Evolutionary conservation across 2,329 filamentous ascomycete genomes (phyloP), one percentile per base, ranked within the genome.

Genomic region (Ilyonectria robusta): DNA sequence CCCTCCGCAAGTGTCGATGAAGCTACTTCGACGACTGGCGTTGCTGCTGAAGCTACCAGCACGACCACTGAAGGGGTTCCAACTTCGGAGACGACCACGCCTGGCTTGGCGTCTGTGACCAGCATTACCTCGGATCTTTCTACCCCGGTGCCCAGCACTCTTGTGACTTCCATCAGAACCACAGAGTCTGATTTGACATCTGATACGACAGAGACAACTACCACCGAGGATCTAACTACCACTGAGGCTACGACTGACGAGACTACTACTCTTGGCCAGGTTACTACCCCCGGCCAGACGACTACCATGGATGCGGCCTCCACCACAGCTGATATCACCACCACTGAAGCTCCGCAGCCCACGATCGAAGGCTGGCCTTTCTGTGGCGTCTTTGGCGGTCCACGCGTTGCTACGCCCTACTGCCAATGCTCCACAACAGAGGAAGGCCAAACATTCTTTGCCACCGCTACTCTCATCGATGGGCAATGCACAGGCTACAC

Each of bases 381-480:
- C n/a, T 70, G 67, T 17, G 59, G 62, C 29, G 66, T 66, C 53
- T 48, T 56, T 7, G 69, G 69, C 0, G 69, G 69, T 7, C 69
- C 69, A n/a, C 35, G 53, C 2, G 65, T 71, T 1, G 54, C 65
- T 0, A 66, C 69, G 1, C 62, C 65, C 10, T 67, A 71, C 50
- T 71, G 67, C 19, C 42, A 66, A 8, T 71, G 68, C 21, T 65
- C 65, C 2, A 70, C 65, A 11, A 70, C 67, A 2, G 64, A 48
- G 0, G 62, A 23, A 1, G 64, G 64, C 1, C 69, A 71, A 19
- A 46, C 47, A 8, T 70, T 68, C 42, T 57, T 59, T 2, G 58
- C 69, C 23, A 58, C 54, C 1, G 69, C 61, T 10, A 40, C 69
- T 46, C 65, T 67, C 2, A 60, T 71, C 55, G 62, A 61, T 0